Conservation (phyloP, 495 filamentous ascomycete genomes). For the Neurospora hispaniola region DNA sequence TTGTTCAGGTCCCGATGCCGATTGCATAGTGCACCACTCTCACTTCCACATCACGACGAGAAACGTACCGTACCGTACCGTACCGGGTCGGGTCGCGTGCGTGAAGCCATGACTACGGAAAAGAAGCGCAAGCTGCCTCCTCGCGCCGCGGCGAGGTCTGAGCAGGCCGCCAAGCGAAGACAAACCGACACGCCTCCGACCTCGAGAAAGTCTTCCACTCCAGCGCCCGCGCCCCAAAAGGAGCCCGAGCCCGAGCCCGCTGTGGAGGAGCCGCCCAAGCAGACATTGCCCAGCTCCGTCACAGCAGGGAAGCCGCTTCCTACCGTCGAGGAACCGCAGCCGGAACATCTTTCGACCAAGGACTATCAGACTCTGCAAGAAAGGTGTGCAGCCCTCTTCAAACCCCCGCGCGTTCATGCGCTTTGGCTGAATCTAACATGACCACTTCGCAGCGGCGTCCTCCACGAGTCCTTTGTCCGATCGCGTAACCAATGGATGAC, state of each 20-base stretch:
- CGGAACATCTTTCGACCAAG: slow-evolving; percentile 46
- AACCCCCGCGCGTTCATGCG: background rate
- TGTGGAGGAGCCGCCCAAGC: slow-evolving; percentile 32
- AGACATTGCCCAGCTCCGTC: slow-evolving; percentile 46
- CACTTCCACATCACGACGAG: slow-evolving; percentile 4
- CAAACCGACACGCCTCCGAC: slow-evolving; percentile 27
- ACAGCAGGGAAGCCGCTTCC: slow-evolving; percentile 57
- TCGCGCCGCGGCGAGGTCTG: slow-evolving; percentile 40
- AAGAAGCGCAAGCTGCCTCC: slow-evolving; percentile 47
- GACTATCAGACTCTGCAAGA: slow-evolving; percentile 78
- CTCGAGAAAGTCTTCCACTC: slow-evolving; percentile 21
- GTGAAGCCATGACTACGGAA: slow-evolving; percentile 30
- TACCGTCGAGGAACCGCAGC: slow-evolving; percentile 58
- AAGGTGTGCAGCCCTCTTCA: slow-evolving; percentile 43
- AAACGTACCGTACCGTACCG: slow-evolving; percentile 11
- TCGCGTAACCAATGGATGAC: slow-evolving; percentile 84
- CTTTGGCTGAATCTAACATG: slow-evolving; percentile 1
- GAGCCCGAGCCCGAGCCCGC: slow-evolving; percentile 16
- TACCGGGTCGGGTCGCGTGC: slow-evolving; percentile 6
- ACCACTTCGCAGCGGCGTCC: slow-evolving; percentile 54
- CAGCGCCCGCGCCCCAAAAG: slow-evolving; percentile 21
- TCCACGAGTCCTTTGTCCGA: slow-evolving; percentile 68
- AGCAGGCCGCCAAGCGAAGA: slow-evolving; percentile 41
- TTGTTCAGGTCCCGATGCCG: background rate
- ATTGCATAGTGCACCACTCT: slow-evolving; percentile 7